A percentile compares a stretch with the other conserved stretches of the same genome.
Evolutionary conservation across 163 green algal species (phyloP).

Genomic region (Scenedesmus sp.): DNA sequence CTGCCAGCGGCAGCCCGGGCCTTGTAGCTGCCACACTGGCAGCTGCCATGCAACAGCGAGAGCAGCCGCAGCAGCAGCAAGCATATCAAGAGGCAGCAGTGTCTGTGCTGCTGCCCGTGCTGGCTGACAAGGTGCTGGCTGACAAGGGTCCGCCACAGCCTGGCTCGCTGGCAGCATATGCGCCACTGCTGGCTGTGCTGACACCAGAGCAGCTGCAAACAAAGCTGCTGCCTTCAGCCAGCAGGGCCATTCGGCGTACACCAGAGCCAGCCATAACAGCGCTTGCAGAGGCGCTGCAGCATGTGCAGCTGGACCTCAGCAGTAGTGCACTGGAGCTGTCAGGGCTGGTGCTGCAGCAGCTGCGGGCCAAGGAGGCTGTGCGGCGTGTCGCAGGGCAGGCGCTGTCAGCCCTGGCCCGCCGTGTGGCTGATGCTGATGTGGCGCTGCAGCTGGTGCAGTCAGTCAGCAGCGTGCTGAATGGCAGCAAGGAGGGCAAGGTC

Average conservation of each 20-base stretch:
- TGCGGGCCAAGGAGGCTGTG: slow-evolving; percentile 76
- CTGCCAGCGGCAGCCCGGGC: slow-evolving; percentile 34
- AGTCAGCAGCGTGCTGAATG: slow-evolving; percentile 69
- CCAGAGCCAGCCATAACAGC: slow-evolving; percentile 76
- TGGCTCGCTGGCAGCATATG: slow-evolving; percentile 59
- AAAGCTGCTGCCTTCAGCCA: slow-evolving; percentile 69
- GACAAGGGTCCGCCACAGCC: slow-evolving; percentile 55
- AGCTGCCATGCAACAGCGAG: background rate
- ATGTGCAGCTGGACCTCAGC: slow-evolving; percentile 69
- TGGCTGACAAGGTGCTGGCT: slow-evolving; percentile 61
- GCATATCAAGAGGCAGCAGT: background rate
- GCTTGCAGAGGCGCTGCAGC: slow-evolving; percentile 57
- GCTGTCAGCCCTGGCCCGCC: slow-evolving; percentile 61
- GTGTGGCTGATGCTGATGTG: slow-evolving; percentile 54
- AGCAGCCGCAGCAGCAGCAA: slow-evolving; percentile 13
- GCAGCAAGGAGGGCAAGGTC: slow-evolving; percentile 80
- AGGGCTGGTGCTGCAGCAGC: slow-evolving; percentile 74
- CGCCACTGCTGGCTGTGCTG: slow-evolving; percentile 63
- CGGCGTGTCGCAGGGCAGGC: slow-evolving; percentile 63
- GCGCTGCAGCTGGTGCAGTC: slow-evolving; percentile 56
- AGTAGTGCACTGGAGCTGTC: slow-evolving; percentile 62
- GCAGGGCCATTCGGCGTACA: slow-evolving; percentile 77
- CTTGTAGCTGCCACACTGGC: slow-evolving; percentile 4
- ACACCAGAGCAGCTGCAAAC: slow-evolving; percentile 64
- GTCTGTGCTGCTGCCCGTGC: slow-evolving; percentile 12